Conservation (phyloP, 2,329 filamentous ascomycete species). For the Pseudogymnoascus sp. region DNA sequence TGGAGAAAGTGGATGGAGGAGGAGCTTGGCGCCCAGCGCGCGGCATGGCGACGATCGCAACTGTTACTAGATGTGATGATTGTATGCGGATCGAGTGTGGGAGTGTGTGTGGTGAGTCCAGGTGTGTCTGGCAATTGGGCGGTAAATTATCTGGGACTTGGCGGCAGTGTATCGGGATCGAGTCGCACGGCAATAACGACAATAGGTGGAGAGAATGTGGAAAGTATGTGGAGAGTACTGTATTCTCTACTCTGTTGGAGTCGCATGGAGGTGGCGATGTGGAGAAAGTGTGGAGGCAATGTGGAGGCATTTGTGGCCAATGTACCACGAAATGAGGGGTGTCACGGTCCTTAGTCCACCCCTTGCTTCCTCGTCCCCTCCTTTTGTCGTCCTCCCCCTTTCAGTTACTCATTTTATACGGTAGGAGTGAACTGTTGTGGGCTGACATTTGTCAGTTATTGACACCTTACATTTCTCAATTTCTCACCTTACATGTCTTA, state of each 20-base stretch:
- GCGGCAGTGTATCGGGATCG: background rate
- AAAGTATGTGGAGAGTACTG: background rate
- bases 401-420: background rate
- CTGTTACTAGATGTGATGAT: conserved; percentile 5
- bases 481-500: conserved; percentile 1
- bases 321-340: background rate
- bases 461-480: background rate
- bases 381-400: background rate
- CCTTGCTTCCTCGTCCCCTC: background rate
- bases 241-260: background rate
- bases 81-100: background rate
- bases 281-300: background rate
- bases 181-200: background rate
- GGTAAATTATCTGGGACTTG: background rate
- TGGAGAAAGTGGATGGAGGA: background rate
- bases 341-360: background rate
- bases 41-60: background rate
- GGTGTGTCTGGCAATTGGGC: background rate
- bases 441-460: background rate
- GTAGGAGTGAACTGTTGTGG: background rate
- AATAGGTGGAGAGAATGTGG: background rate
- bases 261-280: background rate
- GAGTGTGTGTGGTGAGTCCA: background rate
- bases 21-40: background rate
- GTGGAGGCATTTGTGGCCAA: background rate